Conservation (phyloP, 352 stramenopile genomes). For the Aphanomyces cochlioides region DNA sequence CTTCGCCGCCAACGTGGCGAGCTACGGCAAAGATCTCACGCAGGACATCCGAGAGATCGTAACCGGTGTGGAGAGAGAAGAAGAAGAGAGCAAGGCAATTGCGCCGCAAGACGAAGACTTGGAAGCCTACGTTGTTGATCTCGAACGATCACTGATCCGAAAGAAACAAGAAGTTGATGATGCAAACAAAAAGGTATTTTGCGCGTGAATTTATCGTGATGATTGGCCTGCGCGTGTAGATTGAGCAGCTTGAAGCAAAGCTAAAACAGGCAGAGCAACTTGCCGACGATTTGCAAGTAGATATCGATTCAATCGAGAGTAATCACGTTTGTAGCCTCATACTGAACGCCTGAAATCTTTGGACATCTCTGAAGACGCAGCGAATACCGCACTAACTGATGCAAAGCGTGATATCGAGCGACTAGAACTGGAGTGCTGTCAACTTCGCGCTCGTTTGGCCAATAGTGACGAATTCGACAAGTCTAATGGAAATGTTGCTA, state of each 20-base stretch:
- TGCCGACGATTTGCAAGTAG: no score
- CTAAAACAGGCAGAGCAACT: not conserved
- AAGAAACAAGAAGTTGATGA: constrained; percentile 22
- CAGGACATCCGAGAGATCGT: constrained; percentile 30
- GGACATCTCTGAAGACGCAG: no score
- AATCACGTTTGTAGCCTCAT: no score
- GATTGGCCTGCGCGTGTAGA: not conserved
- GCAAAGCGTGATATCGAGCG: not conserved
- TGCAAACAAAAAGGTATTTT: constrained; percentile 19
- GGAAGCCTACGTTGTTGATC: constrained; percentile 18
- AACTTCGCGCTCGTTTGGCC: constrained; percentile 1
- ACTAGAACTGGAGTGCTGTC: not conserved
- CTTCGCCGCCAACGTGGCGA: constrained; percentile 23
- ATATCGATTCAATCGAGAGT: no score
- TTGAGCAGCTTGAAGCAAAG: not conserved
- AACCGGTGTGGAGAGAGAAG: not conserved
- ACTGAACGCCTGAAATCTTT: no score
- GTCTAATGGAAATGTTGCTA: not conserved
- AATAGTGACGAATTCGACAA: not conserved
- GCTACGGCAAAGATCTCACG: constrained; percentile 24
- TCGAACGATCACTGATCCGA: constrained; percentile 23
- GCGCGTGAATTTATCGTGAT: not conserved
- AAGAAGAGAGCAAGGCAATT: not conserved
- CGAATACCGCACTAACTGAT: not conserved
- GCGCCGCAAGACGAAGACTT: constrained; percentile 21